phyloP scores from a whole-genome alignment of 306 rosid species.

The Quillaja saponaria region DNA sequence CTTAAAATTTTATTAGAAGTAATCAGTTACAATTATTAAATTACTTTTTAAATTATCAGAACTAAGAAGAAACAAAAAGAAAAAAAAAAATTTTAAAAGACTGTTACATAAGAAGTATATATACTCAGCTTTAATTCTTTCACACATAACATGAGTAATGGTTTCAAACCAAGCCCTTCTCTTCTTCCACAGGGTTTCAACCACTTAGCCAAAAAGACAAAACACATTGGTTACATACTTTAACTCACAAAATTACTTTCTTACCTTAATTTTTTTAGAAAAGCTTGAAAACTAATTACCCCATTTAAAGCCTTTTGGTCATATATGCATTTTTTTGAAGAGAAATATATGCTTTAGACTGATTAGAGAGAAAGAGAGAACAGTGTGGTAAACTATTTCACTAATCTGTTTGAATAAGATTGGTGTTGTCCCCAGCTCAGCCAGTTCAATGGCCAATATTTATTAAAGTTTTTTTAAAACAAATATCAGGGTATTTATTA shows the following conservation, averaged over 20 bases:
- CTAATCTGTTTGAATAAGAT: no score
- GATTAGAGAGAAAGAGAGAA: background rate
- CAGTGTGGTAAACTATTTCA: background rate
- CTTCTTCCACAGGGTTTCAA: conserved; percentile 15
- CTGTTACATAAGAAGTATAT: conserved; percentile 16
- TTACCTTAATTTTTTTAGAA: conserved; percentile 13
- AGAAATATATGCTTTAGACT: no score
- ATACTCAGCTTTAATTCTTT: conserved; percentile 20
- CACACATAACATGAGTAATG: conserved; percentile 15
- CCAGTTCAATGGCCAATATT: no score
- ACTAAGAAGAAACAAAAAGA: background rate
- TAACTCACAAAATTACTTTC: background rate
- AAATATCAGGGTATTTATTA: no score
- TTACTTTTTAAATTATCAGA: conserved; percentile 28
- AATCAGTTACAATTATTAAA: conserved; percentile 23
- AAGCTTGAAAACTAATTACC: background rate
- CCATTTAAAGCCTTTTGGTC: background rate
- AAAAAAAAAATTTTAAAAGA: no score
- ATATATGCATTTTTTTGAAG: no score
- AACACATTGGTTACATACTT: conserved; percentile 17
- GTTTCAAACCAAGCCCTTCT: conserved; percentile 23
- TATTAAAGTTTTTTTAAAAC: no score
- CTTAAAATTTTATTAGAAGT: no score
- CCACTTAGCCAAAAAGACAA: conserved; percentile 23
- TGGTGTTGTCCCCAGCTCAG: no score